Conservation (phyloP, 139 green algal genomes). For the Haematococcus lacustris region DNA sequence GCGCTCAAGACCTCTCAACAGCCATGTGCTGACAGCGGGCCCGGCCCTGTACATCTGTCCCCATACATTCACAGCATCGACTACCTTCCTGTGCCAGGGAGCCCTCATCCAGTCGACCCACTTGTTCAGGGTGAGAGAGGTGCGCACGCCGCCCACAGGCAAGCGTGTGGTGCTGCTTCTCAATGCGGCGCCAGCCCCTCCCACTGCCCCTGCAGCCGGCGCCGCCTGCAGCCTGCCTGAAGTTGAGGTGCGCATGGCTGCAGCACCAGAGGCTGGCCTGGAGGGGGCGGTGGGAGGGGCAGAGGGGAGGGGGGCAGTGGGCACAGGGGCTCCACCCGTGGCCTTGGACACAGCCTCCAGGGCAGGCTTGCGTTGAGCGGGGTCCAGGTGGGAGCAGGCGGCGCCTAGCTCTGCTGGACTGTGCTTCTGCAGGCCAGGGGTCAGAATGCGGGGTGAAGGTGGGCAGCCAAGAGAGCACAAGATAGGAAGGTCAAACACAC, state of each 20-base stretch:
- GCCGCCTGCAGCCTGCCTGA: no score
- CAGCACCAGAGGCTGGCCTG: not conserved
- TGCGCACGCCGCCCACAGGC: conserved; percentile 2
- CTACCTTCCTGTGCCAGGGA: not conserved
- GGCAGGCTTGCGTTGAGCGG: conserved; percentile 15
- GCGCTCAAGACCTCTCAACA: no score
- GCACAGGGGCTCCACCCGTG: conserved; percentile 1
- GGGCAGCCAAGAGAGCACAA: no score
- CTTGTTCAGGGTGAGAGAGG: conserved; percentile 6
- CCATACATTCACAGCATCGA: no score
- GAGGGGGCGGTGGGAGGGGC: no score
- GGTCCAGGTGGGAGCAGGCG: conserved; percentile 9
- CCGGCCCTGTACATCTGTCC: no score
- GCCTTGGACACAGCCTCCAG: conserved; percentile 38
- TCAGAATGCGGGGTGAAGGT: no score
- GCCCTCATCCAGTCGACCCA: not conserved
- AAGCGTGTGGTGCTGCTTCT: not conserved
- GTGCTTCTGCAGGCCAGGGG: conserved; percentile 22
- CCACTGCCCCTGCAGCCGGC: not conserved
- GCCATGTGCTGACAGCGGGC: no score
- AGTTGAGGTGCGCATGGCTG: no score
- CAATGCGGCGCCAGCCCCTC: not conserved
- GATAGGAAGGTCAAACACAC: no score
- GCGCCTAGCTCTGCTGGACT: conserved; percentile 15
- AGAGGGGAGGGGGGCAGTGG: no score